These are phyloP conservation scores for Primulina huaijiensis DNA, from an alignment of 257 asterid species.

Conservation along the genomic window DNA sequence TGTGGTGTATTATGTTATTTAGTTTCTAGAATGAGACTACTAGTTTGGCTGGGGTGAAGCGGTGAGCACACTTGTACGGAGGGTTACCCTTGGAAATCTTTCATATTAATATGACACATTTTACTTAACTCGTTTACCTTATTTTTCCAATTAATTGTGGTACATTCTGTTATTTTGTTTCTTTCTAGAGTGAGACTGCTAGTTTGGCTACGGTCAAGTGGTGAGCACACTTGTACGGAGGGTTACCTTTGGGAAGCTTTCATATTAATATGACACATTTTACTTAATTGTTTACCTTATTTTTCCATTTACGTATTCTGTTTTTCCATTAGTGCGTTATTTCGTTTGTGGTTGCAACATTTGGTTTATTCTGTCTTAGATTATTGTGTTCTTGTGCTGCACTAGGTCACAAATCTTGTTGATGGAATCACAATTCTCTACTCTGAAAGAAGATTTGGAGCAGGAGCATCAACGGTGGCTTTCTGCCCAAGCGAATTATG, in stretches of 20 bases:
- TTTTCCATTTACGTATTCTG: background rate
- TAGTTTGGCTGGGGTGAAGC: background rate
- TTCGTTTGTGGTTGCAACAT: background rate
- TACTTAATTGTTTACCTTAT: background rate
- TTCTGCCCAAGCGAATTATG: slow-evolving; percentile 79
- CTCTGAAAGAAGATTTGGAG: slow-evolving; percentile 76
- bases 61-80: background rate
- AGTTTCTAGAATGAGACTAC: too few species aligned
- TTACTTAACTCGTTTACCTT: background rate
- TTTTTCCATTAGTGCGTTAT: too few species aligned
- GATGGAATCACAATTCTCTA: slow-evolving; percentile 59
- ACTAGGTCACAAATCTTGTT: slow-evolving; percentile 58
- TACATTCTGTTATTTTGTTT: too few species aligned
- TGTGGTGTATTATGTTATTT: too few species aligned
- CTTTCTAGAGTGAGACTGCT: too few species aligned
- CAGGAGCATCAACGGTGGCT: slow-evolving; percentile 73
- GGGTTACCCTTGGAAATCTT: background rate
- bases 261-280: too few species aligned
- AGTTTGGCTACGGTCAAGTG: background rate
- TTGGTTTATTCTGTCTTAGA: background rate
- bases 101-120: too few species aligned
- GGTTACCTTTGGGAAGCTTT: background rate
- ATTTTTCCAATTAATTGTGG: background rate
- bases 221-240: background rate
- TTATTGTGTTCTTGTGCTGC: slow-evolving; percentile 23